Evolutionary conservation across 768 basidiomycete species (phyloP), one percentile per base, ranked within the genome.

Genomic region (Rhodocollybia butyracea): DNA sequence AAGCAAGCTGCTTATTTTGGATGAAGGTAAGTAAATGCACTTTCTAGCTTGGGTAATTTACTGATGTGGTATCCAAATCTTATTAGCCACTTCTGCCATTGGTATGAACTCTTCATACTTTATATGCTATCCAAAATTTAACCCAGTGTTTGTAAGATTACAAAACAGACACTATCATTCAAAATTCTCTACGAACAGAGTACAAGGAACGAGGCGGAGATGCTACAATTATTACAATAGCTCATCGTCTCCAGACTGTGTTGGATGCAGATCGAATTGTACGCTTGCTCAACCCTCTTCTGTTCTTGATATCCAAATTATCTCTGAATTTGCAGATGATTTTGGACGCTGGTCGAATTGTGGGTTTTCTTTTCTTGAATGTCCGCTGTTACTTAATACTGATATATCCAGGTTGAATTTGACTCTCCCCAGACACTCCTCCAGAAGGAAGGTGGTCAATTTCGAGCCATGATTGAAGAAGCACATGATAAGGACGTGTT

Each of bases 101-200:
- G 77, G 75, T 54, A 3, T 74, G 41, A 19, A 15, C 7, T 50
- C 21, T n/a, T 12, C 19, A 19, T 50, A 17, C 34, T 10, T 50
- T 24, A 31, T 31, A 15, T 43, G 38, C 46, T 50, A 41, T 29
- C 19, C 26, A 6, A 17, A 27, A 15, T 15, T 17, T 15, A 21
- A 34, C 15, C 32, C 34, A 32, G 39, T 48, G 2, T 19, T 12
- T 12, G 0, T 13, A 5, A 46, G 82, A 84, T 64, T 79, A 84
- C 57, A 81, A 79, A 42, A 86, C 87, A 38, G 87, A 88, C 51
- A 73, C 79, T 19, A 85, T 85, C 67, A 88, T 89, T 58, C 86
- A 88, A 61, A 68, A 76, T 46, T 84, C 85, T 2, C 84, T 88
- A 45, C 70, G 84, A 15, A 77, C 79, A 45, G 84, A 89, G 60